Evolutionary conservation across 768 basidiomycete species (phyloP).

Genomic region (Pleurotus eryngii): DNA sequence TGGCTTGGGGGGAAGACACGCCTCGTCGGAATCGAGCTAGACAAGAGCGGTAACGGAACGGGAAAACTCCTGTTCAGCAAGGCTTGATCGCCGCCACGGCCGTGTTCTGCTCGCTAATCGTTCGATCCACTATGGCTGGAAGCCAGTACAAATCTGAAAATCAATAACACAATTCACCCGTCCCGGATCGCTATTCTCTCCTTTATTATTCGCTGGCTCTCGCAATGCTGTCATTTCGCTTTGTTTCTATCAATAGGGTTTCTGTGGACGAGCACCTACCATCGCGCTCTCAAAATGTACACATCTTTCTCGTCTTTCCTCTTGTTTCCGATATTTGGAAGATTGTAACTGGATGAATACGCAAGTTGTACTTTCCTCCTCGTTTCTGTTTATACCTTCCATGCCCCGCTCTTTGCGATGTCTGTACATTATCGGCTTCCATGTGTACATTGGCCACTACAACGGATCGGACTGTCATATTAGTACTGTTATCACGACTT

Average conservation of each 20-base stretch:
- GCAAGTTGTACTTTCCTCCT: neutral
- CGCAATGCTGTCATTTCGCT: neutral
- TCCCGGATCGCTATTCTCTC: neutral
- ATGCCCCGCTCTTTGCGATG: no score
- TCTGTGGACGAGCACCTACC: neutral
- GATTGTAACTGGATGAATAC: neutral
- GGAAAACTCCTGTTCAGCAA: slow-evolving; percentile 47
- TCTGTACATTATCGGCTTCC: no score
- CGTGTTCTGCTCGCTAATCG: neutral
- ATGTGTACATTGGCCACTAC: no score
- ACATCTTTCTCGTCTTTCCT: no score
- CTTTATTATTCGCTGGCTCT: neutral
- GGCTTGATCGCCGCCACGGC: neutral
- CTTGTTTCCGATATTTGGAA: neutral
- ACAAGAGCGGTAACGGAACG: slow-evolving; percentile 36
- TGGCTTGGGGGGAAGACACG: slow-evolving; percentile 61
- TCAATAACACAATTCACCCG: neutral
- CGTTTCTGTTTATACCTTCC: neutral
- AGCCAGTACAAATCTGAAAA: neutral
- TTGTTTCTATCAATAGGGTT: neutral
- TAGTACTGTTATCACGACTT: no score
- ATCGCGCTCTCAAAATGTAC: neutral
- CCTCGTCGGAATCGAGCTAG: slow-evolving; percentile 59
- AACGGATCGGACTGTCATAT: no score
- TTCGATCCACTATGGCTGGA: no score